Percentiles rank a stretch among this genome's conserved stretches.
Evolutionary conservation across 148 eudicot species (phyloP).

Genomic region (Polygonum maritimum): DNA sequence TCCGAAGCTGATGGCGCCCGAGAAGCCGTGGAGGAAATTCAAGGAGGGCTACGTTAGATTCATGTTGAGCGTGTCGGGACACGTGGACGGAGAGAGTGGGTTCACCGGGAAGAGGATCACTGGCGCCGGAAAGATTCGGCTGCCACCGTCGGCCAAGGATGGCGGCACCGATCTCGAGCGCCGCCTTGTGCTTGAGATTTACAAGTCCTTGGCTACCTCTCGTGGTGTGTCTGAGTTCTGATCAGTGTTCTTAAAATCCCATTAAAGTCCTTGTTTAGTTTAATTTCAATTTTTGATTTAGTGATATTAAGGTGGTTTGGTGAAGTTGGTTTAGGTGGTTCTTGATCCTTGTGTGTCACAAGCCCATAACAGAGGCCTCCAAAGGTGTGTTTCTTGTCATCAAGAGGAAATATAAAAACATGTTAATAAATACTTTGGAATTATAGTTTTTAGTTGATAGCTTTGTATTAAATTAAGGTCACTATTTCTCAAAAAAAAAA

Average conservation of each 20-base stretch:
- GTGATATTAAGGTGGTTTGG: too few relatives aligned
- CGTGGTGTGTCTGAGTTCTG: neutral
- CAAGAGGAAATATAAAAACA: too few relatives aligned
- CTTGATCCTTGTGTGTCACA: too few relatives aligned
- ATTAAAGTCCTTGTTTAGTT: too few relatives aligned
- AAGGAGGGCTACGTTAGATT: neutral
- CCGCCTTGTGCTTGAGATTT: conserved; percentile 6
- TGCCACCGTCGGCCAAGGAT: neutral
- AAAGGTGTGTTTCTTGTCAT: too few relatives aligned
- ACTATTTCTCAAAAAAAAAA: too few relatives aligned
- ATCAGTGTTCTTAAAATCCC: neutral
- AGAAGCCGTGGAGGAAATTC: neutral
- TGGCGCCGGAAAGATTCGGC: neutral
- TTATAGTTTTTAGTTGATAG: too few relatives aligned
- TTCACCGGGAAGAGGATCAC: conserved; percentile 1
- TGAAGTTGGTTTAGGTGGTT: too few relatives aligned
- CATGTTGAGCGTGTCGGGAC: neutral
- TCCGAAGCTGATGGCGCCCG: neutral
- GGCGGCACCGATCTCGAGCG: neutral
- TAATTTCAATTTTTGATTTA: too few relatives aligned
- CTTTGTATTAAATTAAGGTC: too few relatives aligned
- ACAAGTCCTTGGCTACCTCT: neutral
- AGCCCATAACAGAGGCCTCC: too few relatives aligned
- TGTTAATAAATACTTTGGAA: too few relatives aligned
- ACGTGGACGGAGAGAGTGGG: neutral